phyloP scores from a whole-genome alignment of 2,329 filamentous ascomycete species.

The Neonectria neomacrospora region DNA sequence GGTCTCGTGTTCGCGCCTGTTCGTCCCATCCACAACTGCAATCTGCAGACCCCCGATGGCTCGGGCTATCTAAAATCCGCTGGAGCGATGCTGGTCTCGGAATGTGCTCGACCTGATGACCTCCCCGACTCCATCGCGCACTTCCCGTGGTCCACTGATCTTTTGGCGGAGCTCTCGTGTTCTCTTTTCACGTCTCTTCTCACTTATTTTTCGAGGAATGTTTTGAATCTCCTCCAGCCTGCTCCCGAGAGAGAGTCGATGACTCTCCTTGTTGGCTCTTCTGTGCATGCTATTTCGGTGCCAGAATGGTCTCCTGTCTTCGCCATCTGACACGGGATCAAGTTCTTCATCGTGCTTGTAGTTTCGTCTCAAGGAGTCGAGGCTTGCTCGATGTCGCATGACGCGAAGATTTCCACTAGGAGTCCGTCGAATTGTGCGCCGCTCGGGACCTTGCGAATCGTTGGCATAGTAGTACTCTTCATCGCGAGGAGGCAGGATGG shows the following conservation, averaged over 20 bases:
- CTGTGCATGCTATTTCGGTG: constrained; percentile 46
- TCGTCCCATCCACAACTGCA: background rate
- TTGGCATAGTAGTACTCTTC: constrained; percentile 49
- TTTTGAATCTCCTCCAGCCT: constrained; percentile 64
- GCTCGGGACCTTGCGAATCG: constrained; percentile 56
- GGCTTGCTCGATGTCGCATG: constrained; percentile 63
- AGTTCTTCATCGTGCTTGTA: constrained; percentile 47
- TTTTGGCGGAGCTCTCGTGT: constrained; percentile 67
- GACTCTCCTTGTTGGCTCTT: constrained; percentile 39
- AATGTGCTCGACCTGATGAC: constrained; percentile 59
- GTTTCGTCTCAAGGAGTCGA: constrained; percentile 53
- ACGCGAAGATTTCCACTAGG: constrained; percentile 70
- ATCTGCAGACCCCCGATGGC: constrained; percentile 9
- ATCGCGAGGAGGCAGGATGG: constrained; percentile 65
- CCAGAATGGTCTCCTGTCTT: constrained; percentile 46
- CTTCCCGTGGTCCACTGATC: constrained; percentile 69
- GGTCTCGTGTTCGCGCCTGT: background rate
- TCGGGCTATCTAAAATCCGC: constrained; percentile 19
- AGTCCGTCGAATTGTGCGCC: constrained; percentile 68
- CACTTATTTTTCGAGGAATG: constrained; percentile 66
- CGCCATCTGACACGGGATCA: constrained; percentile 47
- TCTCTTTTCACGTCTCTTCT: constrained; percentile 68
- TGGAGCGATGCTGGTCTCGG: constrained; percentile 32
- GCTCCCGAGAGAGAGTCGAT: constrained; percentile 56
- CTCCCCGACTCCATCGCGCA: constrained; percentile 68